Evolutionary conservation across 208 protist genomes (phyloP).

Genomic region (Trichomonas gallinae): DNA sequence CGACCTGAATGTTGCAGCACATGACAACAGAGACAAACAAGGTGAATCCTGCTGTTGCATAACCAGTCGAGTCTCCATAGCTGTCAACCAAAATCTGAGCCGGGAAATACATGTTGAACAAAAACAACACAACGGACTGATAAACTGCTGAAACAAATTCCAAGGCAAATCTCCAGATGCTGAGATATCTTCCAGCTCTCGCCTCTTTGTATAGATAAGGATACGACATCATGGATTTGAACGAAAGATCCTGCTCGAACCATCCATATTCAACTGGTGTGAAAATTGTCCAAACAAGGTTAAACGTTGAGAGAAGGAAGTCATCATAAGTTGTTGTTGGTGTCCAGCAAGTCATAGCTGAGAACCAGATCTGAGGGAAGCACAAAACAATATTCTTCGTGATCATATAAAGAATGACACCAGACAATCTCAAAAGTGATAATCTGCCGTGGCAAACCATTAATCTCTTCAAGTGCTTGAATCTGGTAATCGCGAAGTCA

Average conservation of each 20-base stretch:
- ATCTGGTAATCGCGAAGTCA: slow-evolving; percentile 84
- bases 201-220: background rate
- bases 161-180: background rate
- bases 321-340: background rate
- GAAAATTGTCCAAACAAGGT: background rate
- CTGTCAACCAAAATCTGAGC: background rate
- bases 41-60: background rate
- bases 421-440: slow-evolving; percentile 38
- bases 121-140: background rate
- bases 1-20: background rate
- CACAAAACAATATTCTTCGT: slow-evolving; percentile 24
- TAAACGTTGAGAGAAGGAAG: background rate
- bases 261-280: background rate
- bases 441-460: slow-evolving; percentile 63
- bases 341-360: background rate
- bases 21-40: background rate
- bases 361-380: slow-evolving; percentile 26
- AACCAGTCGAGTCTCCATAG: background rate
- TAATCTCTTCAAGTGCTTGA: slow-evolving; percentile 35
- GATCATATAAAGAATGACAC: slow-evolving; percentile 18
- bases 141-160: background rate
- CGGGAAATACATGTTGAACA: background rate
- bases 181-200: background rate
- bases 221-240: background rate
- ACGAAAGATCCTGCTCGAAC: background rate